Percentiles rank a stretch among this genome's conserved stretches.
Conservation (phyloP, 2,329 filamentous ascomycete genomes). For the Didymosphaeria variabile region DNA sequence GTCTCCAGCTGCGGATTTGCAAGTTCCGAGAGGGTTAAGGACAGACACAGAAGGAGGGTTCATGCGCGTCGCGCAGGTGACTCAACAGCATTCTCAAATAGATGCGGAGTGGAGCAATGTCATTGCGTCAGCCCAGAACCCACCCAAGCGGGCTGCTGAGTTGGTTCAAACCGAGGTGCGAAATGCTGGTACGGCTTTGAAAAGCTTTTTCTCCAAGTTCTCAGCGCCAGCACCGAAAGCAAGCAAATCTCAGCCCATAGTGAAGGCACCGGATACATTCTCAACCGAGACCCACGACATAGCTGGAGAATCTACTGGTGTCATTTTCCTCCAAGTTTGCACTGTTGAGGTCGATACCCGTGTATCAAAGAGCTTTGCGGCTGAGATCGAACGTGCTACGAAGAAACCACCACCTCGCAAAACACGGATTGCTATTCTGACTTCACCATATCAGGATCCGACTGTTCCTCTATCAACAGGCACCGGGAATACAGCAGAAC, state of each 20-base stretch:
- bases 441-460: constrained; percentile 87
- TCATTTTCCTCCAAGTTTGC: constrained; percentile 88
- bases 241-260: constrained; percentile 23
- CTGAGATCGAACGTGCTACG: constrained; percentile 91
- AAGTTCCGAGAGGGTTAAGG: constrained; percentile 80
- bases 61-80: constrained; percentile 85
- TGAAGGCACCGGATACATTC: neutral
- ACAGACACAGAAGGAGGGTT: constrained; percentile 84
- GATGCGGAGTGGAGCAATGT: constrained; percentile 89
- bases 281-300: constrained; percentile 68
- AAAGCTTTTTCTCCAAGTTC: constrained; percentile 53
- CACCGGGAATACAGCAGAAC: constrained; percentile 60
- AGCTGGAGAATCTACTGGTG: constrained; percentile 73
- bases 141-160: constrained; percentile 44
- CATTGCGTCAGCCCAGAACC: constrained; percentile 80
- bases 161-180: constrained; percentile 47
- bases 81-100: constrained; percentile 88
- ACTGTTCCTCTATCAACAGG: constrained; percentile 67
- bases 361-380: constrained; percentile 75
- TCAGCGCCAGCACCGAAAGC: constrained; percentile 34
- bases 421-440: constrained; percentile 86
- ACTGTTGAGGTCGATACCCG: constrained; percentile 83
- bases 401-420: constrained; percentile 94
- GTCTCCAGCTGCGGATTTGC: constrained; percentile 76
- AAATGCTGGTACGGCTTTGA: constrained; percentile 46